A percentile compares a stretch with the other conserved stretches of the same genome.
phyloP scores from a whole-genome alignment of 305 asterid species.

The Fraxinus xanthoxyloides region DNA sequence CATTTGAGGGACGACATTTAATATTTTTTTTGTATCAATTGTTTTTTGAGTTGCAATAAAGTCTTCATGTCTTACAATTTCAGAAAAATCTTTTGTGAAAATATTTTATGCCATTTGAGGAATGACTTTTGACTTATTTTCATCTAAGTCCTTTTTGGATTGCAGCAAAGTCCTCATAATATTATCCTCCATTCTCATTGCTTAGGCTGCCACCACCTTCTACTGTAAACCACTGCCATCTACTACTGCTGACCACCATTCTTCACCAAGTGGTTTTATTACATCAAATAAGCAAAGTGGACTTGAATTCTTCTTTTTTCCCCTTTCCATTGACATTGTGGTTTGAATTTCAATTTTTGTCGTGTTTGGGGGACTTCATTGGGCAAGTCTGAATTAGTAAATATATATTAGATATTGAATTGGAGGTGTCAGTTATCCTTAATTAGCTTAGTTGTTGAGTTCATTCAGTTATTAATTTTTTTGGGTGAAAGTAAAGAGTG shows the following conservation, averaged over 20 bases:
- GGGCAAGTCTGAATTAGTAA: background rate
- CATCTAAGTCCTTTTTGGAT: background rate
- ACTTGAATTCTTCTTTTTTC: background rate
- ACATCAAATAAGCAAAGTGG: background rate
- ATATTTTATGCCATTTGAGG: background rate
- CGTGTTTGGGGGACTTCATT: background rate
- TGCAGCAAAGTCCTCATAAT: background rate
- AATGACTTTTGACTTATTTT: background rate
- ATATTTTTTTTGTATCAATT: background rate
- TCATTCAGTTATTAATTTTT: conserved; percentile 3
- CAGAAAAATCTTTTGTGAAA: background rate
- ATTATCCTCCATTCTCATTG: background rate
- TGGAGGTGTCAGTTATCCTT: conserved; percentile 12
- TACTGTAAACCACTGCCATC: background rate
- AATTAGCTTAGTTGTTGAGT: background rate
- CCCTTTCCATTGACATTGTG: conserved; percentile 13
- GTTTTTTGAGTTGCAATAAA: background rate
- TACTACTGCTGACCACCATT: background rate
- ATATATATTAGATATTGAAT: conserved; percentile 22
- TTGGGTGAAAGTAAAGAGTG: background rate
- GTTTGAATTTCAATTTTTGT: background rate
- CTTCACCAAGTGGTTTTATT: background rate
- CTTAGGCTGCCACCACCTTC: background rate
- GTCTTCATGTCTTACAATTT: background rate
- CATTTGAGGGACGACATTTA: background rate